phyloP scores from a whole-genome alignment of 768 basidiomycete species.

The Chlorophyllum brunneum region DNA sequence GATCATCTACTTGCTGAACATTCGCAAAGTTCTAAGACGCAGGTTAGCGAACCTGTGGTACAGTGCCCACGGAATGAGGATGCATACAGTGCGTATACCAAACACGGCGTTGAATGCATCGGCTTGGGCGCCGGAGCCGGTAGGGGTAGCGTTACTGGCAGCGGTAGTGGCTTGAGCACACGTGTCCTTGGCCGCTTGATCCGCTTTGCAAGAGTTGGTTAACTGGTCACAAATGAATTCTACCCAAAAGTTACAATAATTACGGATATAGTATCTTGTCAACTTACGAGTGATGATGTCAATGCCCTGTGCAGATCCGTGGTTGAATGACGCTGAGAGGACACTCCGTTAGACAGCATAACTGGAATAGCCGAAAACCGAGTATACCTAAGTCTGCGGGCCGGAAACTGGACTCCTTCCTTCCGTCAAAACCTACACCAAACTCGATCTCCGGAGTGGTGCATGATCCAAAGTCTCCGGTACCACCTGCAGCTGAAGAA shows the following conservation, averaged over 20 bases:
- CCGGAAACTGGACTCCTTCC: slow-evolving; percentile 52
- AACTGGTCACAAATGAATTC: slow-evolving; percentile 54
- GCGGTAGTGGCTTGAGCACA: slow-evolving; percentile 39
- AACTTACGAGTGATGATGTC: slow-evolving; percentile 49
- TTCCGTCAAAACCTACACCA: slow-evolving; percentile 48
- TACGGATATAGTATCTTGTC: not conserved
- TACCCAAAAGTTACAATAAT: slow-evolving; percentile 10
- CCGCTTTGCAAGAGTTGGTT: slow-evolving; percentile 49
- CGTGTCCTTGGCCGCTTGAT: slow-evolving; percentile 47
- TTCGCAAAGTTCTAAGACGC: slow-evolving; percentile 38
- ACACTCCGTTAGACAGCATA: not conserved
- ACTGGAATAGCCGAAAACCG: not conserved
- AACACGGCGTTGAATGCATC: slow-evolving; percentile 62
- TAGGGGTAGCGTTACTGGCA: slow-evolving; percentile 33
- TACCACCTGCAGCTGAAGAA: slow-evolving; percentile 19
- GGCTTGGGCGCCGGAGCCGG: slow-evolving; percentile 49
- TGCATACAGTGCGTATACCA: slow-evolving; percentile 44
- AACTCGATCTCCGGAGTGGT: slow-evolving; percentile 52
- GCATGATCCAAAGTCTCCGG: slow-evolving; percentile 50
- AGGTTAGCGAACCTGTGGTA: not conserved
- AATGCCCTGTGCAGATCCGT: slow-evolving; percentile 59
- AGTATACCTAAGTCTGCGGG: slow-evolving; percentile 42
- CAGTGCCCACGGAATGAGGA: not conserved
- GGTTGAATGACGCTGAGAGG: slow-evolving; percentile 40
- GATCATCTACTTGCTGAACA: slow-evolving; percentile 40